phyloP scores from a whole-genome alignment of 2,329 filamentous ascomycete species.

The Polytolypa hystricis region DNA sequence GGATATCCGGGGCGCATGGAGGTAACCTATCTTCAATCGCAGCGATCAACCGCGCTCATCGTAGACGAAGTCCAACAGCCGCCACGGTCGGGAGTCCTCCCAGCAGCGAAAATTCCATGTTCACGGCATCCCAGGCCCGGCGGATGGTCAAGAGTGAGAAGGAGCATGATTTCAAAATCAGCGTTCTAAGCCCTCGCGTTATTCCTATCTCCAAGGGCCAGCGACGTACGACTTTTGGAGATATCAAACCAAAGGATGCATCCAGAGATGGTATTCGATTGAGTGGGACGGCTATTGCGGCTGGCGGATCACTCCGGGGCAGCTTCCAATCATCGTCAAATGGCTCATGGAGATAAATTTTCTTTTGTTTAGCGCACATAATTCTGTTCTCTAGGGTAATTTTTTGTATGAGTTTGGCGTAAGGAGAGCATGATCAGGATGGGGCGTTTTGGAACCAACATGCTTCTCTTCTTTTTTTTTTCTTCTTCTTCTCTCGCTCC shows the following conservation, averaged over 20 bases:
- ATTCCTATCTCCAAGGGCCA: slow-evolving; percentile 47
- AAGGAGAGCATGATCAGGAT: slow-evolving; percentile 1
- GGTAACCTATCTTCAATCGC: slow-evolving; percentile 28
- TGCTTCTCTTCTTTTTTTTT: slow-evolving; percentile 5
- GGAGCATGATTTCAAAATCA: slow-evolving; percentile 43
- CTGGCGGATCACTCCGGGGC: slow-evolving; percentile 21
- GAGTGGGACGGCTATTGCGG: slow-evolving; percentile 27
- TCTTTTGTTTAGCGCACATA: not conserved
- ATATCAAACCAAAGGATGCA: slow-evolving; percentile 29
- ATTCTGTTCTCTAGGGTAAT: slow-evolving; percentile 1
- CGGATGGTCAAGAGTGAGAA: slow-evolving; percentile 55
- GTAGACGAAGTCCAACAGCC: slow-evolving; percentile 46
- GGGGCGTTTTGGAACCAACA: slow-evolving; percentile 3
- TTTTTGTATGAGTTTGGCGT: slow-evolving; percentile 5
- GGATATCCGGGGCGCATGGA: slow-evolving; percentile 34
- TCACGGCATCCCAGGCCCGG: slow-evolving; percentile 54
- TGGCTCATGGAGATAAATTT: slow-evolving; percentile 19
- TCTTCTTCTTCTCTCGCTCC: slow-evolving; percentile 8
- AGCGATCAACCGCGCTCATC: slow-evolving; percentile 34
- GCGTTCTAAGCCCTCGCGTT: slow-evolving; percentile 51
- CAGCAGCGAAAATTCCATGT: slow-evolving; percentile 44
- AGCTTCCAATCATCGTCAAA: slow-evolving; percentile 20
- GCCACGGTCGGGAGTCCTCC: slow-evolving; percentile 42
- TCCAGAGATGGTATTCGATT: slow-evolving; percentile 29
- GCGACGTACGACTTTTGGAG: slow-evolving; percentile 33